Evolutionary conservation across 345 rosid species (phyloP).

Genomic region (Citrus reticulata): DNA sequence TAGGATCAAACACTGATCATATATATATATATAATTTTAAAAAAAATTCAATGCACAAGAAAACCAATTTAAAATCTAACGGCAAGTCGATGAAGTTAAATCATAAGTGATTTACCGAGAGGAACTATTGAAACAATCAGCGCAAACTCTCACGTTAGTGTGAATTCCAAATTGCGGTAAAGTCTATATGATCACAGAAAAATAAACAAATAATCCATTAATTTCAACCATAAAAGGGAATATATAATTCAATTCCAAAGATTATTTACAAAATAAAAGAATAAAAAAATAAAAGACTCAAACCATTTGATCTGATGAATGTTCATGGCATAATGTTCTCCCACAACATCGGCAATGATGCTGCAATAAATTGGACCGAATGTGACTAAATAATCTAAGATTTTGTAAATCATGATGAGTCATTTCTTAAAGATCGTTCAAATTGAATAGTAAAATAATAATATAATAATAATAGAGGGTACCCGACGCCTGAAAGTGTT

Average conservation of each 20-base stretch:
- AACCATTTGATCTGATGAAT: constrained; percentile 75
- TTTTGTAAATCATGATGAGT: neutral
- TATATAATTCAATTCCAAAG: neutral
- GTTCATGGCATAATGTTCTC: constrained; percentile 66
- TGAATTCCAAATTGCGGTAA: constrained; percentile 63
- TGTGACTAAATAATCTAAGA: neutral
- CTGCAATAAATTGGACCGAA: constrained; percentile 30
- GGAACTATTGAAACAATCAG: constrained; percentile 53
- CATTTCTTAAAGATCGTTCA: neutral
- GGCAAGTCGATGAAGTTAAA: neutral
- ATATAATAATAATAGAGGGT: neutral
- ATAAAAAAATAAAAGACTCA: neutral
- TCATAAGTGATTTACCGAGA: constrained; percentile 30
- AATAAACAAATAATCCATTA: neutral
- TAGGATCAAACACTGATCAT: neutral
- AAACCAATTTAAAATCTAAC: neutral
- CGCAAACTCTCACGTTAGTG: constrained; percentile 57
- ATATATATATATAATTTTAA: neutral
- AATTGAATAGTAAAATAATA: neutral
- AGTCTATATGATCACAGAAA: constrained; percentile 31
- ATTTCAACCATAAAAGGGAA: neutral
- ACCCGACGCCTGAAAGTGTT: constrained; percentile 73
- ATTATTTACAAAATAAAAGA: neutral
- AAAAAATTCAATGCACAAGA: neutral
- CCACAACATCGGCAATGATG: constrained; percentile 85